phyloP scores from a whole-genome alignment of 331 rosid species.

The Cucumis variabilis region DNA sequence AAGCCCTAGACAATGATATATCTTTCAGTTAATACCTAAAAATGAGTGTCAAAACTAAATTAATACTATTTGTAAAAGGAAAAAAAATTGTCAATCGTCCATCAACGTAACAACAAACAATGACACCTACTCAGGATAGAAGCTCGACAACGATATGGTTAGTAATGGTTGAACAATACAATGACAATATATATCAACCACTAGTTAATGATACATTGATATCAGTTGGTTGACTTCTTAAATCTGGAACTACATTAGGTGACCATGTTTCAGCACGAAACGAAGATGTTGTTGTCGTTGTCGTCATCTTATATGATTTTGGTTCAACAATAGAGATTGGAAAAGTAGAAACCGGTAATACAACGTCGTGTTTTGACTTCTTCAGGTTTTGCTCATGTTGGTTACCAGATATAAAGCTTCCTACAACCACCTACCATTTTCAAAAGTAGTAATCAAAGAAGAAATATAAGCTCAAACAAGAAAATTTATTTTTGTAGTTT shows the following conservation, averaged over 20 bases:
- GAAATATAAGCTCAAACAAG: neutral
- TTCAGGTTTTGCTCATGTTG: slow-evolving; percentile 83
- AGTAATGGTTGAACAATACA: neutral
- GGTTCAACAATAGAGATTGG: slow-evolving; percentile 73
- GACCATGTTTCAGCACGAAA: slow-evolving; percentile 83
- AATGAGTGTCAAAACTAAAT: neutral
- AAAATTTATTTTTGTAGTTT: neutral
- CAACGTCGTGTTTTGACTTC: slow-evolving; percentile 69
- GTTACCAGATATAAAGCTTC: slow-evolving; percentile 94
- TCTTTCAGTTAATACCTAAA: neutral
- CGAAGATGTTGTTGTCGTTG: slow-evolving; percentile 42
- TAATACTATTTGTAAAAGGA: neutral
- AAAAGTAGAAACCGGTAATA: slow-evolving; percentile 59
- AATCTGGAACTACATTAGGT: slow-evolving; percentile 52
- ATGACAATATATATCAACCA: neutral
- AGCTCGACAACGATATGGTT: neutral
- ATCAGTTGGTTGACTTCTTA: slow-evolving; percentile 72
- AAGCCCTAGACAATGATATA: neutral
- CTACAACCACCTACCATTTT: slow-evolving; percentile 76
- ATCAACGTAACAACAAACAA: neutral
- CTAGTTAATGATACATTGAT: slow-evolving; percentile 61
- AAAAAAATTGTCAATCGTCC: neutral
- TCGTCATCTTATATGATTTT: slow-evolving; percentile 50
- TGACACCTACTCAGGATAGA: neutral
- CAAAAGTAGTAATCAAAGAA: neutral